Evolutionary conservation across 2,329 filamentous ascomycete species (phyloP), one percentile per base, ranked within the genome.

Genomic region (Trichoderma cornu-damae): DNA sequence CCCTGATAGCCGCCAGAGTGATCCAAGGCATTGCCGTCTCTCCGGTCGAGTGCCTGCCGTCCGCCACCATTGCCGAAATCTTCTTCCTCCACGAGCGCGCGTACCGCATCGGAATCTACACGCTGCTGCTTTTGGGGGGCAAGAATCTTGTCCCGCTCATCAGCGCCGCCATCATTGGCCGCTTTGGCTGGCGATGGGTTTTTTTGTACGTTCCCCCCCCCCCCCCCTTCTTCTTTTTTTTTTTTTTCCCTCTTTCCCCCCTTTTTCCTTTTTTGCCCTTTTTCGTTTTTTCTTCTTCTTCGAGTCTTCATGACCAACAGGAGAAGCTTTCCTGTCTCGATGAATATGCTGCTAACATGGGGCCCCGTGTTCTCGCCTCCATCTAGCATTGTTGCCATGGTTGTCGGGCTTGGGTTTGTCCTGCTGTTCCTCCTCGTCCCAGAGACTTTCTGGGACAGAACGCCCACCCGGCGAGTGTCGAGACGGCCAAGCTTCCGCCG

Each of bases 51-150:
- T 96, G 91, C 67, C 79, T 97, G 28, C 93, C 93, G 0, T 96
- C 90, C 4, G 92, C 93, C 14, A 96, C 91, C 0, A 93, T 97
- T 66, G 91, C 92, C 3, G 93, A 97, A 71, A 96, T 97, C 60
- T 97, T 92, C 76, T 96, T 96, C 68, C 77, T 97, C 18, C 93
- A 97, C 66, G 93, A 97, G 73, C 82, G 93, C 60, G 93, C 93
- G 0, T 97, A 92, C 69, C 87, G 93, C 4, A 84, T 97, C 43
- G 94, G 94, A 8, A 91, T 97, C 22, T 97, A 97, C 68, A 96
- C 92, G 0, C 74, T 97, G 18, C 77, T 97, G 5, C 79, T 97
- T 11, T 80, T 97, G 0, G 89, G 92, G 12, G 91, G 92, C 49
- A 96, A 96, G 77, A 97, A 96, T 64, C 69, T 97, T 61, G 80